A percentile compares a stretch with the other conserved stretches of the same genome.
Conservation (phyloP, 1,284 basidiomycete genomes). For the Fomitiporia mediterranea region DNA sequence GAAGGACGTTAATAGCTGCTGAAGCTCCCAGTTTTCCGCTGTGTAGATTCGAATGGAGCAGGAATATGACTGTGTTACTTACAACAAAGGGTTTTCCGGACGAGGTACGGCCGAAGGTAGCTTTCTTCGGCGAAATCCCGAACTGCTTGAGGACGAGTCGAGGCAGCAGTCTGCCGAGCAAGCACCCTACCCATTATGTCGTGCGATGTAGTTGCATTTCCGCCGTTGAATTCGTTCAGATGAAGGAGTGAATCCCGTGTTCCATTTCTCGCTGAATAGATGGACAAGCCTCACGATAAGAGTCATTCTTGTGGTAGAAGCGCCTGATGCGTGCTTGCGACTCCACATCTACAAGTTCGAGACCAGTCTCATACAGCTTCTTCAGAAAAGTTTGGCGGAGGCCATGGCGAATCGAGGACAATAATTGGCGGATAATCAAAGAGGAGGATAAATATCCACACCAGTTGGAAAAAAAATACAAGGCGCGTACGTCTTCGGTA, state of each 20-base stretch:
- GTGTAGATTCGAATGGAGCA: not conserved
- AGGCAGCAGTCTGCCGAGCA: slow-evolving; percentile 68
- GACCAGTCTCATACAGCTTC: slow-evolving; percentile 55
- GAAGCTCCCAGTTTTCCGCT: not conserved
- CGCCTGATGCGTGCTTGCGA: slow-evolving; percentile 50
- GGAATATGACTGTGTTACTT: slow-evolving; percentile 27
- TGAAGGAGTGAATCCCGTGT: not conserved
- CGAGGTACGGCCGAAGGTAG: slow-evolving; percentile 52
- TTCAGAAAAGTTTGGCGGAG: slow-evolving; percentile 35
- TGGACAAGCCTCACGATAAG: slow-evolving; percentile 51
- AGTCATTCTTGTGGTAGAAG: slow-evolving; percentile 67
- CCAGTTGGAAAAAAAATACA: slow-evolving; percentile 17
- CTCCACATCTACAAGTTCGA: slow-evolving; percentile 50
- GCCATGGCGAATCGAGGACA: slow-evolving; percentile 28
- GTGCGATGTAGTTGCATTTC: not conserved
- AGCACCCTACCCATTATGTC: slow-evolving; percentile 46
- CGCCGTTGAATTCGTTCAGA: slow-evolving; percentile 2
- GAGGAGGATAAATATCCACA: slow-evolving; percentile 6
- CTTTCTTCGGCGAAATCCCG: slow-evolving; percentile 41
- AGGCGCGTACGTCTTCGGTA: slow-evolving; percentile 14
- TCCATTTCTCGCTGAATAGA: not conserved
- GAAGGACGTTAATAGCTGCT: slow-evolving; percentile 7
- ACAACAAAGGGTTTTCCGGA: slow-evolving; percentile 72
- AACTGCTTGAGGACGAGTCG: slow-evolving; percentile 54
- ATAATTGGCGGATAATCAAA: slow-evolving; percentile 33